Evolutionary conservation across 2,329 filamentous ascomycete species (phyloP).

Genomic region (Cadophora sp.): DNA sequence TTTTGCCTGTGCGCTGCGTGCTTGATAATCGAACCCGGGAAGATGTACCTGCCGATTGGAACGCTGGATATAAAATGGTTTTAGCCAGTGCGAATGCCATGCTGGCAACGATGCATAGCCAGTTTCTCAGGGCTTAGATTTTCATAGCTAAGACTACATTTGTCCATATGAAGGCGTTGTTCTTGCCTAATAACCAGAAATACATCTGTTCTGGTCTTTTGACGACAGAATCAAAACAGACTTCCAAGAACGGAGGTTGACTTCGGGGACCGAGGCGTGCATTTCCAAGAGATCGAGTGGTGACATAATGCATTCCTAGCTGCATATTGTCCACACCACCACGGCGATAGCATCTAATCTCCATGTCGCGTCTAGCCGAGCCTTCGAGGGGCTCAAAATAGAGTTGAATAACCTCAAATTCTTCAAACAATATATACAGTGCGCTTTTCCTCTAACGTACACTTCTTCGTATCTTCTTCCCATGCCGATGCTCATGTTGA

Average conservation of each 20-base stretch:
- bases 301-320: constrained; percentile 17
- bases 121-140: neutral
- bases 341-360: neutral
- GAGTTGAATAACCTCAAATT: neutral
- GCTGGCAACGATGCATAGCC: neutral
- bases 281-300: constrained; percentile 12
- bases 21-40: constrained; percentile 16
- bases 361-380: neutral
- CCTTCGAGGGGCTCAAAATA: neutral
- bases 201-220: neutral
- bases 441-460: constrained; percentile 22
- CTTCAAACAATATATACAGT: constrained; percentile 17
- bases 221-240: neutral
- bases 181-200: neutral
- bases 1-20: constrained; percentile 5
- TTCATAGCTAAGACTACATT: neutral
- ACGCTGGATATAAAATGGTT: neutral
- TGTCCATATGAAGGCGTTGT: neutral
- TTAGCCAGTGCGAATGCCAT: neutral
- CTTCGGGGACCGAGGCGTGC: neutral
- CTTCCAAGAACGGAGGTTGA: neutral
- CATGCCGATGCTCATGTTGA: neutral
- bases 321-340: neutral
- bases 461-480: constrained; percentile 11
- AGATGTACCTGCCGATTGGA: neutral